Evolutionary conservation across 73 alveolate genomes (phyloP), one percentile per base, ranked within the genome.

Genomic region (Urostyla sp.): DNA sequence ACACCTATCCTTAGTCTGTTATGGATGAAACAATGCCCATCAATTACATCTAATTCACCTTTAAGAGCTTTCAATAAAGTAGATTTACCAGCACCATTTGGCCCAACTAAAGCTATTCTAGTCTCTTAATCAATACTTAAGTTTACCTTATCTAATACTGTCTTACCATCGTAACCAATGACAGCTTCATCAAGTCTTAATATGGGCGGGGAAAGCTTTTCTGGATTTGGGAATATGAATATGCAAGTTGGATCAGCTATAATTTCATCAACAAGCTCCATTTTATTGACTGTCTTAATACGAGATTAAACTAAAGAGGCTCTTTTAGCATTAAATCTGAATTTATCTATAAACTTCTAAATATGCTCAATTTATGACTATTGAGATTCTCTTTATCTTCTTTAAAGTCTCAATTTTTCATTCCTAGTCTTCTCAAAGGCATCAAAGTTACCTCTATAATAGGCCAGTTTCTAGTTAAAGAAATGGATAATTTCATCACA

Each of bases 21-120:
- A 75, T 92, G 89, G 84, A 89, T 84, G 87, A 83, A 75, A 82
- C 85, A 77, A 79, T 74, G 52, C 28, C 97, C 97, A 18, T 89
- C 90, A 27, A 88, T 59, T 24, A 95, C 96, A 18, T 56, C 63
- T 24, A 93, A 78, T 50, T 94, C 91, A 35, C 99, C 99, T 11
- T 84, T 91, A 57, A 98, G 89, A 0, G 98, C 94, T 69, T 97
- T 98, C 84, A 98, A 90, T 59, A 98, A 95, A 0, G 99, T 98
- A 56, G 99, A 96, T 88, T 98, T 98, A 61, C 99, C 99, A 38
- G 99, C 98, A 34, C 99, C 99, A 77, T 98, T 98, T 7, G 98
- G 97, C n/a, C 99, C 99, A 31, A 98, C 98, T 83, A 98, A 88
- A 46, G 99, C 99, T 34, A 98, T 92, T 59, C 99, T 84, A 48